Conservation (phyloP, 352 stramenopile species). For the Elongisporangium undulatum region DNA sequence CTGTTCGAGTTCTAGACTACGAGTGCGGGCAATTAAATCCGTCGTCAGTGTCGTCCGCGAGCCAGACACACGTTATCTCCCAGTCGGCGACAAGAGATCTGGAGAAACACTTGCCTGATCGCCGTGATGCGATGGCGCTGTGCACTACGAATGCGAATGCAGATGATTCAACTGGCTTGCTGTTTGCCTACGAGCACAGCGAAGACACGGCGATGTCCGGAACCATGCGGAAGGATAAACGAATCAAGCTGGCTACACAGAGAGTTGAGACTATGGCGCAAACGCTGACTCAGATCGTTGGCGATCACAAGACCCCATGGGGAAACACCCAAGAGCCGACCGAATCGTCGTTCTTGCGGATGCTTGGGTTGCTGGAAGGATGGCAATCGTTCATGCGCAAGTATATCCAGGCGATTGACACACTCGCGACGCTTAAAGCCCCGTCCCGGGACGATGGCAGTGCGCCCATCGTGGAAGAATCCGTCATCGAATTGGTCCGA, state of each 20-base stretch:
- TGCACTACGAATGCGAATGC: conserved; percentile 6
- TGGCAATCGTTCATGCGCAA: conserved; percentile 43
- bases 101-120: conserved; percentile 34
- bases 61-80: conserved; percentile 10
- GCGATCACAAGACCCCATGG: neutral
- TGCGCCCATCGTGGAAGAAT: neutral
- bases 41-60: conserved; percentile 21
- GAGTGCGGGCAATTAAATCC: conserved; percentile 35
- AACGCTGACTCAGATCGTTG: conserved; percentile 15
- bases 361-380: conserved; percentile 30
- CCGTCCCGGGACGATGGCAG: conserved; percentile 17
- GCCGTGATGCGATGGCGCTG: conserved; percentile 16
- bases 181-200: conserved; percentile 41
- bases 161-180: conserved; percentile 27
- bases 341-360: conserved; percentile 18
- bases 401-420: conserved; percentile 27
- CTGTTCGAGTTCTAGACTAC: conserved; percentile 30
- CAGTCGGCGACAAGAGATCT: conserved; percentile 55
- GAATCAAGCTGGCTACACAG: conserved; percentile 43
- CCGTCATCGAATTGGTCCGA: neutral
- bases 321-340: conserved; percentile 1
- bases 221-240: conserved; percentile 46
- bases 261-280: conserved; percentile 31
- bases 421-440: conserved; percentile 35
- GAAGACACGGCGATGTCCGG: conserved; percentile 23